phyloP scores from a whole-genome alignment of 805 yeast genomes.

The Metschnikowia lachancei region DNA sequence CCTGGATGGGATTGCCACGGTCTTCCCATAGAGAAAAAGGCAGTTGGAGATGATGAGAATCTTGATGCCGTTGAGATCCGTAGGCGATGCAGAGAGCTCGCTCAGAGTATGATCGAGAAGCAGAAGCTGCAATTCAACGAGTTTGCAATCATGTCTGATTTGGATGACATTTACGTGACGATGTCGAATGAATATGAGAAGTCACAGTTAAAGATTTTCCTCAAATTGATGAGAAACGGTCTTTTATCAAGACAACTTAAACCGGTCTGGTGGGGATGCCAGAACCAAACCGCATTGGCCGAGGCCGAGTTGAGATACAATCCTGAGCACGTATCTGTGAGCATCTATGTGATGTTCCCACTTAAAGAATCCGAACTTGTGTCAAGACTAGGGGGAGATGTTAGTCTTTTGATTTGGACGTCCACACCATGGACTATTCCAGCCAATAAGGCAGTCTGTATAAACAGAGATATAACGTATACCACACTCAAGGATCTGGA shows the following conservation, averaged over 20 bases:
- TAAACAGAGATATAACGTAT: constrained; percentile 59
- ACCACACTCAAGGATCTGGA: constrained; percentile 36
- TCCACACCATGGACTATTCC: constrained; percentile 98
- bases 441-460: constrained; percentile 79
- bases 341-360: constrained; percentile 71
- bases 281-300: constrained; percentile 89
- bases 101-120: constrained; percentile 56
- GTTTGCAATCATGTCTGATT: constrained; percentile 83
- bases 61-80: constrained; percentile 55
- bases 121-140: constrained; percentile 65
- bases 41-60: constrained; percentile 42
- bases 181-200: constrained; percentile 68
- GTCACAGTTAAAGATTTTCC: constrained; percentile 70
- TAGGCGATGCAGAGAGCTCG: constrained; percentile 64
- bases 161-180: constrained; percentile 71
- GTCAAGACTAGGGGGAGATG: constrained; percentile 14
- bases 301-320: constrained; percentile 95
- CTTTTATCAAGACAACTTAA: constrained; percentile 80
- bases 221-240: constrained; percentile 58
- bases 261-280: constrained; percentile 98
- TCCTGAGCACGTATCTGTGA: constrained; percentile 61
- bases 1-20: constrained; percentile 99
- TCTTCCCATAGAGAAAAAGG: constrained; percentile 89
- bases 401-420: constrained; percentile 76
- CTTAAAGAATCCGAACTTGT: constrained; percentile 23